These are phyloP conservation scores for Phragmites australis DNA, from an alignment of 176 grass and related monocot genomes.

Conservation along the genomic window DNA sequence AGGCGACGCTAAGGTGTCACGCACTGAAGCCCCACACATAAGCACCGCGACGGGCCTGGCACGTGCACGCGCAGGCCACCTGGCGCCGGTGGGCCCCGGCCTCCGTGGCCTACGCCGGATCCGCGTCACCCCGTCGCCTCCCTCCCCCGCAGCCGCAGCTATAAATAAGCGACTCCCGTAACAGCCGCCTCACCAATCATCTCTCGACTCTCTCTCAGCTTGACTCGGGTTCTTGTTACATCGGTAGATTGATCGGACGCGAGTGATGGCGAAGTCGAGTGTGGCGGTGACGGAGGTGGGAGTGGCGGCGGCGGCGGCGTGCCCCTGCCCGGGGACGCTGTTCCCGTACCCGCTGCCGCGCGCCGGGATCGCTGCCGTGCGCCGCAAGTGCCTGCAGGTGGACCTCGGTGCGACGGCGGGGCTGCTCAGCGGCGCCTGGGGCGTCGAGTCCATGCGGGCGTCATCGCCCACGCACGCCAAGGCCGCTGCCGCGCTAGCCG, in stretches of 20 bases:
- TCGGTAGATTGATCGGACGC: neutral
- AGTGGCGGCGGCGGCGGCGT: conserved; percentile 27
- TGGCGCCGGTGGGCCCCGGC: conserved; percentile 33
- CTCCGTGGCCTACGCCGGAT: conserved; percentile 20
- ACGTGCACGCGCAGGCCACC: conserved; percentile 33
- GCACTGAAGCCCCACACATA: conserved; percentile 22
- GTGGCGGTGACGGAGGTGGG: conserved; percentile 65
- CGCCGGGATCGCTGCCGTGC: conserved; percentile 44
- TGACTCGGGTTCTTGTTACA: neutral
- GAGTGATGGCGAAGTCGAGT: conserved; percentile 73
- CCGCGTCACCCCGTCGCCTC: conserved; percentile 29
- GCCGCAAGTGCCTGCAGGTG: conserved; percentile 61
- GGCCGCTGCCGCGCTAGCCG: conserved; percentile 54
- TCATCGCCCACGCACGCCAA: conserved; percentile 94
- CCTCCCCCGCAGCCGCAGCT: neutral
- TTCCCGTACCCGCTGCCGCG: conserved; percentile 77
- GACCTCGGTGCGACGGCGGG: conserved; percentile 48
- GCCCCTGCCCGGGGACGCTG: conserved; percentile 39
- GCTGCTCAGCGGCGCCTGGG: conserved; percentile 43
- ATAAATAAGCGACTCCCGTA: conserved; percentile 35
- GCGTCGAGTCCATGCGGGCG: conserved; percentile 89
- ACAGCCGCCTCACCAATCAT: conserved; percentile 14
- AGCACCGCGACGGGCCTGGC: neutral
- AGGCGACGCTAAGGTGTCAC: conserved; percentile 1
- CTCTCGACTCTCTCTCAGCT: neutral